These are phyloP conservation scores for Tripterygium wilfordii DNA, from an alignment of 177 flowering plant genomes.

Conservation along the genomic window DNA sequence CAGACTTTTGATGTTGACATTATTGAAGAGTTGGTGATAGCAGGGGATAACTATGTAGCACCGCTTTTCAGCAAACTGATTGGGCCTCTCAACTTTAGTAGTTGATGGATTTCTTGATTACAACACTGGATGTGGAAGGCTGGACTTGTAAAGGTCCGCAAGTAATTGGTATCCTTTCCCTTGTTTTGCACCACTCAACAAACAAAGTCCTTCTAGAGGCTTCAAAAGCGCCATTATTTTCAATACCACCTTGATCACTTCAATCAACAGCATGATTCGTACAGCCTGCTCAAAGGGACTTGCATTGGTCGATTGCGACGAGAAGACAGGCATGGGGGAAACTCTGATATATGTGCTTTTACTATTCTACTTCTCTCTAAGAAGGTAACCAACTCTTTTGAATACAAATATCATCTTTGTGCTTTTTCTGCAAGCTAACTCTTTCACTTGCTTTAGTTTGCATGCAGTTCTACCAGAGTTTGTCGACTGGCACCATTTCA, in stretches of 20 bases:
- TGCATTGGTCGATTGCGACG: constrained; percentile 50
- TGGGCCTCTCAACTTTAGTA: constrained; percentile 20
- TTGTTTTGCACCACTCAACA: constrained; percentile 67
- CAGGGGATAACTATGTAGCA: constrained; percentile 59
- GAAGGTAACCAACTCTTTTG: constrained; percentile 51
- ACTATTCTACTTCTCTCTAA: constrained; percentile 50
- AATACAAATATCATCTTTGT: neutral
- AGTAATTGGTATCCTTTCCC: constrained; percentile 46
- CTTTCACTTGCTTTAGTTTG: constrained; percentile 34
- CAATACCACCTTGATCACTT: constrained; percentile 39
- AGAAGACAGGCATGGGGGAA: constrained; percentile 49
- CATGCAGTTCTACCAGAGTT: constrained; percentile 46
- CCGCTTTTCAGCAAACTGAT: constrained; percentile 19
- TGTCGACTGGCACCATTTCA: constrained; percentile 43
- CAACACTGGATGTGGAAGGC: constrained; percentile 20
- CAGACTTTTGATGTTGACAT: constrained; percentile 19
- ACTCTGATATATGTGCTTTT: constrained; percentile 44
- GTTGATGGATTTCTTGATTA: constrained; percentile 47
- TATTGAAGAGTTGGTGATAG: constrained; percentile 56
- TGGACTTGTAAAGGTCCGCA: constrained; percentile 45
- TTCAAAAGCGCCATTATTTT: constrained; percentile 57
- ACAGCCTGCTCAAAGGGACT: constrained; percentile 62
- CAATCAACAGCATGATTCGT: constrained; percentile 26
- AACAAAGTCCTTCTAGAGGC: constrained; percentile 49
- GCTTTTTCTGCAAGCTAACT: constrained; percentile 13